Evolutionary conservation across 2,329 filamentous ascomycete species (phyloP).

Genomic region (Fusarium continuum): DNA sequence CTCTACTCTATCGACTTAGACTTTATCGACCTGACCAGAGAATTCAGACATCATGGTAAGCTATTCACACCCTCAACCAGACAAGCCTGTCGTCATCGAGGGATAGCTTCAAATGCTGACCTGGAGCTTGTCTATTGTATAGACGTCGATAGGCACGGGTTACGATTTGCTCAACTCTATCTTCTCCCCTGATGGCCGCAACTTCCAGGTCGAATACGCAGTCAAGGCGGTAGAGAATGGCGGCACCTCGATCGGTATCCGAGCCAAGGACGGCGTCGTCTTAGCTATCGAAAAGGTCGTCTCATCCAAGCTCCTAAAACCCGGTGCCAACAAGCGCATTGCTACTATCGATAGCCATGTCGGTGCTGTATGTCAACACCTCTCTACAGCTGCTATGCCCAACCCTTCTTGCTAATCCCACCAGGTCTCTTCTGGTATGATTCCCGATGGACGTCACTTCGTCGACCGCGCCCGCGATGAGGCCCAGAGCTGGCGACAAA

Average conservation of each 20-base stretch:
- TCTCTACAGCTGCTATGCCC: background rate
- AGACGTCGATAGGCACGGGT: slow-evolving; percentile 99
- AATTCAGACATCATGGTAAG: slow-evolving; percentile 48
- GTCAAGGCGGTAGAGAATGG: slow-evolving; percentile 99
- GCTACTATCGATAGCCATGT: slow-evolving; percentile 92
- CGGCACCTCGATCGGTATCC: slow-evolving; percentile 93
- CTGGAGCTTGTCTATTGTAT: slow-evolving; percentile 26
- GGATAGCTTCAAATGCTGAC: slow-evolving; percentile 42
- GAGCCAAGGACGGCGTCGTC: slow-evolving; percentile 96
- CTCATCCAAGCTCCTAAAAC: slow-evolving; percentile 93
- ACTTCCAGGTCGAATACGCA: slow-evolving; percentile 99
- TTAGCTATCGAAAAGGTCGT: slow-evolving; percentile 97
- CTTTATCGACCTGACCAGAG: slow-evolving; percentile 22
- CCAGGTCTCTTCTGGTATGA: slow-evolving; percentile 87
- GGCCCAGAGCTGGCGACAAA: slow-evolving; percentile 87
- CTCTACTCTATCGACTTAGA: slow-evolving; percentile 1
- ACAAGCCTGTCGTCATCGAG: slow-evolving; percentile 36
- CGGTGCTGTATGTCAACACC: slow-evolving; percentile 77
- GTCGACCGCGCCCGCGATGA: slow-evolving; percentile 94
- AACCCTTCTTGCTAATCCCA: slow-evolving; percentile 11
- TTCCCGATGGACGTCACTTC: slow-evolving; percentile 95
- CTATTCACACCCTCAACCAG: slow-evolving; percentile 12
- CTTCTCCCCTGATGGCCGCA: slow-evolving; percentile 98
- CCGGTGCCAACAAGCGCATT: slow-evolving; percentile 96
- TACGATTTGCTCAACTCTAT: slow-evolving; percentile 99